These are phyloP conservation scores for Bipolaris cookei DNA, from an alignment of 2,329 filamentous ascomycete species.

Conservation along the genomic window DNA sequence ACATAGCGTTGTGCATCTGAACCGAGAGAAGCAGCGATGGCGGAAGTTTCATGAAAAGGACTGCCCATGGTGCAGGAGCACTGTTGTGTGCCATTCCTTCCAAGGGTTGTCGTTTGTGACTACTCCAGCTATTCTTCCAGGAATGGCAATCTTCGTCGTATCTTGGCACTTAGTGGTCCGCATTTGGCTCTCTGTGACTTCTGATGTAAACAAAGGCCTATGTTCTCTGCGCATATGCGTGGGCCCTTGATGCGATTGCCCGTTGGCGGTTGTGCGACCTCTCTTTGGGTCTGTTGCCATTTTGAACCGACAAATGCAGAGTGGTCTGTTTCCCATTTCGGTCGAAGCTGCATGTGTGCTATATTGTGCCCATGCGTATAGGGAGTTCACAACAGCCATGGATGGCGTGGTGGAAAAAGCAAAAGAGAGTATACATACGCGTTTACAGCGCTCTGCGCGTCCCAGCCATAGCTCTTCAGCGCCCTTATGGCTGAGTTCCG, in stretches of 20 bases:
- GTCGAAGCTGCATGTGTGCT: not conserved
- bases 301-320: not conserved
- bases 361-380: not conserved
- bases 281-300: not conserved
- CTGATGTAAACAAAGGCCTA: not conserved
- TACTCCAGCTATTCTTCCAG: not conserved
- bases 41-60: not conserved
- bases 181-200: not conserved
- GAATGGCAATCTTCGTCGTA: not conserved
- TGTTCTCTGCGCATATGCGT: not conserved
- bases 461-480: constrained; percentile 56
- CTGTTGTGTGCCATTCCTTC: not conserved
- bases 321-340: constrained; percentile 2
- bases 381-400: not conserved
- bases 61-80: not conserved
- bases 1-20: not conserved
- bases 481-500: constrained; percentile 53
- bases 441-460: constrained; percentile 54
- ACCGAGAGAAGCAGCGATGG: not conserved
- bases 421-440: constrained; percentile 49
- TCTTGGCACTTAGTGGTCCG: not conserved
- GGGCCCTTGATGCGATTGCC: not conserved
- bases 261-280: not conserved
- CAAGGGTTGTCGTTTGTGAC: not conserved
- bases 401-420: not conserved